A percentile compares a stretch with the other conserved stretches of the same genome.
phyloP scores from a whole-genome alignment of 768 basidiomycete species.

The Boletellus ananiceps region DNA sequence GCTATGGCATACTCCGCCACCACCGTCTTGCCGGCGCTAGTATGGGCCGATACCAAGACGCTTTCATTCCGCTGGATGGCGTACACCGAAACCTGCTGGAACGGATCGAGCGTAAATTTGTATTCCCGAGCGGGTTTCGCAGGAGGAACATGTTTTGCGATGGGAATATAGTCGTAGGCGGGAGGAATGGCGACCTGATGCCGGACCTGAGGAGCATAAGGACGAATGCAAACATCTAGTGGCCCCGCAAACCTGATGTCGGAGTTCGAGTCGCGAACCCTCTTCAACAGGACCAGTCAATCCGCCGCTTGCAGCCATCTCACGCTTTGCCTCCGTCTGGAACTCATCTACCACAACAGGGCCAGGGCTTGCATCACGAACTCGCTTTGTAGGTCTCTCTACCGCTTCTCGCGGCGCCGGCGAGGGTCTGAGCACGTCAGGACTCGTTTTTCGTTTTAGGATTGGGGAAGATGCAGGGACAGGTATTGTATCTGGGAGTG shows the following conservation, averaged over 20 bases:
- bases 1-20: constrained; percentile 99
- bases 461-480: not conserved
- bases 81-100: constrained; percentile 90
- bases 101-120: constrained; percentile 95
- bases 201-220: constrained; percentile 55
- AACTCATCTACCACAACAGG: constrained; percentile 91
- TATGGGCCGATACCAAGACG: constrained; percentile 97
- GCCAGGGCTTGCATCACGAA: constrained; percentile 55
- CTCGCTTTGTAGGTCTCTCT: constrained; percentile 46
- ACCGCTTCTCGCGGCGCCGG: constrained; percentile 27
- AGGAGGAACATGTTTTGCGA: constrained; percentile 86
- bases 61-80: constrained; percentile 97
- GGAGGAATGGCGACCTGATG: constrained; percentile 97
- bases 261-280: constrained; percentile 68
- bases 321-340: constrained; percentile 89
- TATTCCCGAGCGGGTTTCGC: constrained; percentile 89
- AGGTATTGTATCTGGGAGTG: not conserved
- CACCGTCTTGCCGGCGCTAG: constrained; percentile 98
- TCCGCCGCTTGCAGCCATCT: constrained; percentile 85
- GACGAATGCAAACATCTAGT: not conserved
- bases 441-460: constrained; percentile 26
- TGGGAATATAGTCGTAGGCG: constrained; percentile 85
- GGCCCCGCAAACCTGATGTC: constrained; percentile 57
- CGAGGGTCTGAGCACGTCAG: constrained; percentile 4
- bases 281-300: constrained; percentile 69